Percentiles rank a stretch among this genome's conserved stretches.
Conservation (phyloP, 2,329 filamentous ascomycete species). For the Neophaeococcomyces aloes region DNA sequence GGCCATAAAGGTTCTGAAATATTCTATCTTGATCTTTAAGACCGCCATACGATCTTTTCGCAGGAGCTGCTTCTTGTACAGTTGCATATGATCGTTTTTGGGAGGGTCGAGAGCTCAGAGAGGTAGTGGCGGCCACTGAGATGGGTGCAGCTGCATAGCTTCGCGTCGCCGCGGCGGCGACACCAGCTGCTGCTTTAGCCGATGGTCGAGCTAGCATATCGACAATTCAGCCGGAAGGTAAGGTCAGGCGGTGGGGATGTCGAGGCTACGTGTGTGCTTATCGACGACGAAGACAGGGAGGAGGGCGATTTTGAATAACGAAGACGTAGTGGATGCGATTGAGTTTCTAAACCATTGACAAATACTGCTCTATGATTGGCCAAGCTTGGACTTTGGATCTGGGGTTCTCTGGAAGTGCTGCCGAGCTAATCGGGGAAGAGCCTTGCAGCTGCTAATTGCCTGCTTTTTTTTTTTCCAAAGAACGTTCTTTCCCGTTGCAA, state of each 20-base stretch:
- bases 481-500: too few species aligned
- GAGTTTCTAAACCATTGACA: too few species aligned
- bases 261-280: too few species aligned
- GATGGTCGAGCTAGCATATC: constrained; percentile 24
- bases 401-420: too few species aligned
- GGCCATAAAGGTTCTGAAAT: constrained; percentile 96
- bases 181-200: constrained; percentile 23
- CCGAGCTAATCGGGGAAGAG: too few species aligned
- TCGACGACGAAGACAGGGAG: neutral
- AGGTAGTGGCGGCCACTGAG: constrained; percentile 19
- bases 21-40: constrained; percentile 95
- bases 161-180: constrained; percentile 38
- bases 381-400: too few species aligned
- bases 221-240: neutral
- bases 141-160: constrained; percentile 23
- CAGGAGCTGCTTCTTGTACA: constrained; percentile 60
- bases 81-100: constrained; percentile 67
- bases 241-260: too few species aligned
- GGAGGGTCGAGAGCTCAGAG: constrained; percentile 20
- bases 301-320: neutral
- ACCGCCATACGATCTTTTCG: constrained; percentile 66
- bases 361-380: too few species aligned
- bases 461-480: too few species aligned
- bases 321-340: too few species aligned
- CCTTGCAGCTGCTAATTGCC: too few species aligned